Base-by-base conservation (phyloP, 495 filamentous ascomycete species). In the Xanthoparmelia taractica region DNA sequence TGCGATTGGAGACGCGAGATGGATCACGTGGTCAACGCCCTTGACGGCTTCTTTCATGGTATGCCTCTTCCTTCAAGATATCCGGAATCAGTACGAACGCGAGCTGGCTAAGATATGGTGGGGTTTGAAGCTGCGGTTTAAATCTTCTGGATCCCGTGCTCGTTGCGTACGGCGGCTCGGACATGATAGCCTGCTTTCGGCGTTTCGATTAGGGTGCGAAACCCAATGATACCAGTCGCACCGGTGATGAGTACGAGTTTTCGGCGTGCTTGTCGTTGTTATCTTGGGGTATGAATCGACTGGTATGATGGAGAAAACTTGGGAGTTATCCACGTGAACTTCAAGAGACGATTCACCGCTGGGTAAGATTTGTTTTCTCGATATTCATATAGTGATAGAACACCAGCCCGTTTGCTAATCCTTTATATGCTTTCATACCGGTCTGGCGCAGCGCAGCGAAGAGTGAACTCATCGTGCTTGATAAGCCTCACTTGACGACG, bases 151-250 rank as follows among this genome's bases (percentile, higher is more conserved):
- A 71, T 72, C 47, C 71, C 73, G 13, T 60, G 29, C 20, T 69
- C 59, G 27, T 73, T 72, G 38, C 76, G 67, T 11, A 73, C 72
- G n/a, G 77, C 67, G 8, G 72, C 74, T 11, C 76, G 77, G n/a
- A 76, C 76, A 27, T 57, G 59, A 56, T 71, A 68, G 27, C 76
- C 76, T 4, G 63, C 67, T 18, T 69, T 65, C 0, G 77, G 66
- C 1, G 76, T 66, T 20, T 68, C 69, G 50, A 76, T 72, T 47
- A 77, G 70, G 17, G 77, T 70, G 68, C 76, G 75, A n/a, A 73
- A 72, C 45, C 74, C 76, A 38, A 78, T 75, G 65, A 75, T 76
- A 60, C 76, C 76, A 5, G 74, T 73, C 27, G 72, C 71, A 23
- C 76, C 75, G 10, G 76, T 79, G 57, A 64, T 31, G 36, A 64